phyloP scores from a whole-genome alignment of 1,284 basidiomycete genomes.

The Trichosporon sp. region DNA sequence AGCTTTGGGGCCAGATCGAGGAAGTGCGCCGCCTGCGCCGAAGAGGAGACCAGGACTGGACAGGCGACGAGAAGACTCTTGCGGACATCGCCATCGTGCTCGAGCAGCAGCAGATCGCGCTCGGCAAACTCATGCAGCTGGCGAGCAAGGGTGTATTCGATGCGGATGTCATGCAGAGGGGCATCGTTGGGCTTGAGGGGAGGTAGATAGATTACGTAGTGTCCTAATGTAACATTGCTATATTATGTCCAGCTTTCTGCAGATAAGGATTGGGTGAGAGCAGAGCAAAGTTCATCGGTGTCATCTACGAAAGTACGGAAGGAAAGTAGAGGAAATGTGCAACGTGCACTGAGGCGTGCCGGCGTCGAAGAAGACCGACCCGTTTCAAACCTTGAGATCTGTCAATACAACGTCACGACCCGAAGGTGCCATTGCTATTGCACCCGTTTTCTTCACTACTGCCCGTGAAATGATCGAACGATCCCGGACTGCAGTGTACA shows the following conservation, averaged over 20 bases:
- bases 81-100: conserved; percentile 70
- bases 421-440: conserved; percentile 36
- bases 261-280: not conserved
- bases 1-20: conserved; percentile 80
- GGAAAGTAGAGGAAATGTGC: conserved; percentile 10
- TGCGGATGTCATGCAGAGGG: conserved; percentile 57
- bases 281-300: not conserved
- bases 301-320: not conserved
- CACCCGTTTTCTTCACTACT: conserved; percentile 44
- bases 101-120: conserved; percentile 69
- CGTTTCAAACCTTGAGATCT: conserved; percentile 3
- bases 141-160: conserved; percentile 64
- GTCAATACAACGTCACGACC: conserved; percentile 25
- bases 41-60: conserved; percentile 59
- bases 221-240: not conserved
- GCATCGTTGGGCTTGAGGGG: conserved; percentile 19
- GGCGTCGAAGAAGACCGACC: not conserved
- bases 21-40: conserved; percentile 54
- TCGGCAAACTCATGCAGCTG: conserved; percentile 71
- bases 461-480: conserved; percentile 21
- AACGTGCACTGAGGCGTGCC: conserved; percentile 9
- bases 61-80: conserved; percentile 74
- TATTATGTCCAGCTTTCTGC: not conserved
- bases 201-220: conserved; percentile 9
- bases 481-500: conserved; percentile 40